phyloP scores from a whole-genome alignment of 208 protist species.

The Blechomonas ayalai region DNA sequence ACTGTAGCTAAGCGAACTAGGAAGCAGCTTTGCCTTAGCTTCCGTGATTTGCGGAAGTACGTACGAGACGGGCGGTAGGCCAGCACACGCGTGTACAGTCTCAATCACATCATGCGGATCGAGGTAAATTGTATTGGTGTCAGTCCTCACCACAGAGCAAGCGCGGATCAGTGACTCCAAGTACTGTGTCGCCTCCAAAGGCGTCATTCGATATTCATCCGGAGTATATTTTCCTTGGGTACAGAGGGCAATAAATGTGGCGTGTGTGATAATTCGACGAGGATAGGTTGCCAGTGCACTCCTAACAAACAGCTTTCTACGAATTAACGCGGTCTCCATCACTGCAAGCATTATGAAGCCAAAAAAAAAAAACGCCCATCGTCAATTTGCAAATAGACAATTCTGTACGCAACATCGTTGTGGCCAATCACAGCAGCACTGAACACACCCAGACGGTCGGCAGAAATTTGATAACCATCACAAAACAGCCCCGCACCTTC shows the following conservation, averaged over 20 bases:
- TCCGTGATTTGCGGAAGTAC: conserved; percentile 4
- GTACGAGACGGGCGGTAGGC: conserved; percentile 30
- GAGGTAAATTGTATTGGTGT: conserved; percentile 22
- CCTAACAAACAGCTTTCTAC: conserved; percentile 7
- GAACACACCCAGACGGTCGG: too few relatives aligned
- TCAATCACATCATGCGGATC: conserved; percentile 36
- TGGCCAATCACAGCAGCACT: too few relatives aligned
- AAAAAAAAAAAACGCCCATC: too few relatives aligned
- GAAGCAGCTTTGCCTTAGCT: background rate
- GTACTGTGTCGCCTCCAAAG: conserved; percentile 28
- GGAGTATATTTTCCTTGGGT: conserved; percentile 21
- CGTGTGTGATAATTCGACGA: conserved; percentile 8
- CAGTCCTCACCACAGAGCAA: conserved; percentile 21
- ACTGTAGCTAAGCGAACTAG: background rate
- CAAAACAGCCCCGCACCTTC: too few relatives aligned
- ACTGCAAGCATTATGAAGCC: too few relatives aligned
- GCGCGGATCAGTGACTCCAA: conserved; percentile 24
- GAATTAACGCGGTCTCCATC: too few relatives aligned
- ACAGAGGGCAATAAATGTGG: conserved; percentile 35
- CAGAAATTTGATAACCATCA: too few relatives aligned
- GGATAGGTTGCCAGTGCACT: conserved; percentile 12
- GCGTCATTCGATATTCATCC: conserved; percentile 27
- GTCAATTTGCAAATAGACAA: too few relatives aligned
- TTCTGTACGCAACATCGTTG: too few relatives aligned
- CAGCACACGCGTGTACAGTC: conserved; percentile 36